These are phyloP conservation scores for Dioscorea alata DNA, from an alignment of 106 monocot species.

Conservation along the genomic window DNA sequence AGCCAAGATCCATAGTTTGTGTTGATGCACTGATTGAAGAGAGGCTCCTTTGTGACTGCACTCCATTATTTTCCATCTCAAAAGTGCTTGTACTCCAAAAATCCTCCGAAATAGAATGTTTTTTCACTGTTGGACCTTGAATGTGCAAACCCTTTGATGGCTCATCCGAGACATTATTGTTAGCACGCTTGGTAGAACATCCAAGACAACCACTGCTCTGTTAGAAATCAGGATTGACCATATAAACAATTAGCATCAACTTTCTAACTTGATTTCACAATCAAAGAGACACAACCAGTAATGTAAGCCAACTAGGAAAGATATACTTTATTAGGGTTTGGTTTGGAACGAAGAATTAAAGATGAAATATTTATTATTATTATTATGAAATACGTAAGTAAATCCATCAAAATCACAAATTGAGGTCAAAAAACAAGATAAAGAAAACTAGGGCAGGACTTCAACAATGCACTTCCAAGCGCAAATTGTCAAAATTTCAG, in stretches of 20 bases:
- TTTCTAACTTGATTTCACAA: too few relatives aligned
- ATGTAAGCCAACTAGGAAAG: too few relatives aligned
- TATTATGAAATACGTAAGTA: too few relatives aligned
- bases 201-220: slow-evolving; percentile 99
- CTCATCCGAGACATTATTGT: slow-evolving; percentile 83
- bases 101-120: slow-evolving; percentile 59
- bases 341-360: too few relatives aligned
- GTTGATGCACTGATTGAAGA: slow-evolving; percentile 75
- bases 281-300: too few relatives aligned
- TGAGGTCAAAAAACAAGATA: too few relatives aligned
- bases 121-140: slow-evolving; percentile 57
- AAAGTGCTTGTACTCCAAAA: slow-evolving; percentile 91
- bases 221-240: slow-evolving; percentile 66
- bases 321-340: too few relatives aligned
- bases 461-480: too few relatives aligned
- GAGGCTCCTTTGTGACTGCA: slow-evolving; percentile 83
- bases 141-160: slow-evolving; percentile 81
- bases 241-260: slow-evolving; percentile 36
- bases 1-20: slow-evolving; percentile 40
- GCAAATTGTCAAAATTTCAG: too few relatives aligned
- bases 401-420: too few relatives aligned
- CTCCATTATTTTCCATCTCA: slow-evolving; percentile 85
- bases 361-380: too few relatives aligned
- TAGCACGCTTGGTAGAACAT: slow-evolving; percentile 70
- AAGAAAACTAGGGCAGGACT: too few relatives aligned